A percentile compares a stretch with the other conserved stretches of the same genome.
phyloP scores from a whole-genome alignment of 2,329 filamentous ascomycete genomes.

The Colletotrichum tanaceti region DNA sequence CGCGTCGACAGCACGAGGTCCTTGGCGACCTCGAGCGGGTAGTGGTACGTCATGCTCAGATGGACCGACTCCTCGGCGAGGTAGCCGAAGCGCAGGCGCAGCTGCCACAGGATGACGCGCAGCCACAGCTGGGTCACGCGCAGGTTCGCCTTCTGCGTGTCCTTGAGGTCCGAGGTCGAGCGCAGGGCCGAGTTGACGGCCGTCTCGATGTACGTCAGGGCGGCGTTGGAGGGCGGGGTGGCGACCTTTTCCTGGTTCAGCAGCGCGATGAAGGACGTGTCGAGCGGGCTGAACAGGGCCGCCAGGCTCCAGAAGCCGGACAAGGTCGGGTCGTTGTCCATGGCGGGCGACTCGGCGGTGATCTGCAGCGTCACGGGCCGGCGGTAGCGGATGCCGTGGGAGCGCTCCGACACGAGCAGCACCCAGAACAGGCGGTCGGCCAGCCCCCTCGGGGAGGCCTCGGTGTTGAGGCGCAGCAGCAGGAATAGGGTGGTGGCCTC shows the following conservation, averaged over 20 bases:
- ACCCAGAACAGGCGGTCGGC: conserved; percentile 57
- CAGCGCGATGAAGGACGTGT: conserved; percentile 56
- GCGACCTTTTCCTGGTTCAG: conserved; percentile 53
- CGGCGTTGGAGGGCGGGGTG: conserved; percentile 47
- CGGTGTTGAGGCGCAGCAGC: conserved; percentile 48
- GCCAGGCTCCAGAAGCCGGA: conserved; percentile 55
- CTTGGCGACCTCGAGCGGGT: conserved; percentile 56
- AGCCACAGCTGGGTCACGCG: conserved; percentile 59
- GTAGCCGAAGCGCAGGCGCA: conserved; percentile 56
- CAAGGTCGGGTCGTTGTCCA: conserved; percentile 49
- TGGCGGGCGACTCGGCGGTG: conserved; percentile 50
- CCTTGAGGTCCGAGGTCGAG: conserved; percentile 49
- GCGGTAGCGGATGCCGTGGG: conserved; percentile 58
- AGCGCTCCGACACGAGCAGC: conserved; percentile 56
- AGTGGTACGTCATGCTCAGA: conserved; percentile 54
- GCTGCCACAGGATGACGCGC: conserved; percentile 58
- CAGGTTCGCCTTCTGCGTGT: conserved; percentile 59
- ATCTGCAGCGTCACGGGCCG: conserved; percentile 58
- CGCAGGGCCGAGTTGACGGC: conserved; percentile 53
- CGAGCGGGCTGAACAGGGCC: conserved; percentile 55
- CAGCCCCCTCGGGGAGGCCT: conserved; percentile 44
- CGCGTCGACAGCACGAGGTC: conserved; percentile 54
- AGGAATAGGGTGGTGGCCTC: conserved; percentile 57
- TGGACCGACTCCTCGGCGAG: conserved; percentile 50
- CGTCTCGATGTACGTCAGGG: conserved; percentile 52